phyloP scores from a whole-genome alignment of 2,329 filamentous ascomycete species.

The Epichloe glyceriae region DNA sequence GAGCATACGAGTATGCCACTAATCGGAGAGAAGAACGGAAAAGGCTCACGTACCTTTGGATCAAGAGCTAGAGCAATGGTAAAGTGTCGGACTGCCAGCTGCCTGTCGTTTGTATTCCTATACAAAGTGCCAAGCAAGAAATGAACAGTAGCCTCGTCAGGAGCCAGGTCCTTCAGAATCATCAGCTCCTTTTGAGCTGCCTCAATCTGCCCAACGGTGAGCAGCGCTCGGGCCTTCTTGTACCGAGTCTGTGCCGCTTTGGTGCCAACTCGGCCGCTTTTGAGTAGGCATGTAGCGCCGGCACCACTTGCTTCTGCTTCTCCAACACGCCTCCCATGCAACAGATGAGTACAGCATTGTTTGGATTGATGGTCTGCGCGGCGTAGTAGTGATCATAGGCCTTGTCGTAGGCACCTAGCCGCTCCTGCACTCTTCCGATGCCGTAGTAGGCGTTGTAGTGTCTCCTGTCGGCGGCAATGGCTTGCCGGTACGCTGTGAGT shows the following conservation, averaged over 20 bases:
- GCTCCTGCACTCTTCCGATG: constrained; percentile 70
- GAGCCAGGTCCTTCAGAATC: constrained; percentile 79
- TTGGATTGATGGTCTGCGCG: constrained; percentile 80
- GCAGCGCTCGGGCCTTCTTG: constrained; percentile 79
- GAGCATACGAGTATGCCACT: background rate
- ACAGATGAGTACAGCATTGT: constrained; percentile 82
- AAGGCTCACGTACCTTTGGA: constrained; percentile 68
- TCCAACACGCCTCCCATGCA: constrained; percentile 86
- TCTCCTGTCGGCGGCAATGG: constrained; percentile 71
- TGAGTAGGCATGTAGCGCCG: constrained; percentile 69
- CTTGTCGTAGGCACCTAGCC: constrained; percentile 80
- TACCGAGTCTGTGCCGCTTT: constrained; percentile 70
- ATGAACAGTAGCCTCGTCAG: constrained; percentile 91
- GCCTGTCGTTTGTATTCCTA: constrained; percentile 58
- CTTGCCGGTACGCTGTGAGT: constrained; percentile 71
- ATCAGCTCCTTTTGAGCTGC: constrained; percentile 71
- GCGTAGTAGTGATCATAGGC: constrained; percentile 85
- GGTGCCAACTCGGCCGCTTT: constrained; percentile 75
- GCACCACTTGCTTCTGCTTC: constrained; percentile 69
- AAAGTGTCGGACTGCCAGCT: constrained; percentile 79
- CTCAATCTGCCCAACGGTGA: constrained; percentile 59
- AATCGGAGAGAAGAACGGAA: background rate
- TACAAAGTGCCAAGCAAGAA: constrained; percentile 83
- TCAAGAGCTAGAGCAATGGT: constrained; percentile 92
- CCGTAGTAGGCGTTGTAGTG: constrained; percentile 99